These are phyloP conservation scores for Microbotryomycetes sp. DNA, from an alignment of 1,284 basidiomycete genomes.

Conservation along the genomic window DNA sequence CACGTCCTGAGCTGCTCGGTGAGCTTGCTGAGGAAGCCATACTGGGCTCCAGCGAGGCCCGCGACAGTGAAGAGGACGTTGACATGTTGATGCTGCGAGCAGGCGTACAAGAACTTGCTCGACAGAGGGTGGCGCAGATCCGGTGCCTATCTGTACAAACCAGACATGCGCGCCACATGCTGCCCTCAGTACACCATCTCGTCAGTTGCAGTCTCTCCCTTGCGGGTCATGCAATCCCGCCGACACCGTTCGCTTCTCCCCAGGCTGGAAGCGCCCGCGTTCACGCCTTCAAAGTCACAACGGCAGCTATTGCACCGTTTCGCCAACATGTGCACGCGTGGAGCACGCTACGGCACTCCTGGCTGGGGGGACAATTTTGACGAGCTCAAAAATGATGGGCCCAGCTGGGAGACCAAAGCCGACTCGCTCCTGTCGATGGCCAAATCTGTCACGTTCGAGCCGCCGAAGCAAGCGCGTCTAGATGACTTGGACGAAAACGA, in stretches of 20 bases:
- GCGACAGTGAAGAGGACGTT: too few relatives aligned
- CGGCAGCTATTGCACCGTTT: conserved; percentile 64
- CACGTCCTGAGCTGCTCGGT: conserved; percentile 17
- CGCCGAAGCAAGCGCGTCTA: conserved; percentile 48
- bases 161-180: conserved; percentile 70
- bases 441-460: conserved; percentile 43
- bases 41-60: too few relatives aligned
- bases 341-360: conserved; percentile 42
- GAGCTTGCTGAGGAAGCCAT: background rate
- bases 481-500: conserved; percentile 6
- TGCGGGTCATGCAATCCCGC: background rate
- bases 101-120: conserved; percentile 54
- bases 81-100: background rate
- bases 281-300: conserved; percentile 69
- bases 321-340: conserved; percentile 61
- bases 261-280: conserved; percentile 65
- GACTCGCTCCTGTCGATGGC: conserved; percentile 10
- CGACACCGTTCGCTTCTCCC: background rate
- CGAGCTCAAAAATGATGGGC: background rate
- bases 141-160: conserved; percentile 53
- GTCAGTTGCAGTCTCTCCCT: conserved; percentile 41
- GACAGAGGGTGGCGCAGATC: conserved; percentile 65
- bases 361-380: conserved; percentile 25
- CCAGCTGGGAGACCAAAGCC: conserved; percentile 10
- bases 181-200: conserved; percentile 91